Percentiles rank a stretch among this genome's conserved stretches.
These are phyloP conservation scores for Trichoderma asperellum DNA, from an alignment of 2,329 filamentous ascomycete genomes.

Conservation along the genomic window DNA sequence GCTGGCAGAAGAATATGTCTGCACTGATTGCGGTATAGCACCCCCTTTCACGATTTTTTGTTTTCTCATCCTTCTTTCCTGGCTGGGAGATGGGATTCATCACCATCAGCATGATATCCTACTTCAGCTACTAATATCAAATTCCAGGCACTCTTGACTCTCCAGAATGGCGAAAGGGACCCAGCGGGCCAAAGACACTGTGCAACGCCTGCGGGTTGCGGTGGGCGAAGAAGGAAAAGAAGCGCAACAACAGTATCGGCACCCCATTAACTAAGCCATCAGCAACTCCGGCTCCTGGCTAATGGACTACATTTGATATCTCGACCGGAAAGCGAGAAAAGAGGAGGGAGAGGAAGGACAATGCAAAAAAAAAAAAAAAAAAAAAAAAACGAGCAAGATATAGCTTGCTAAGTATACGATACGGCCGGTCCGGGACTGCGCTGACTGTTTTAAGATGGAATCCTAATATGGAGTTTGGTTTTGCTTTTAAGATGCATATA, in stretches of 20 bases:
- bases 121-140: not conserved
- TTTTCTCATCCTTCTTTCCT: not conserved
- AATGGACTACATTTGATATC: not conserved
- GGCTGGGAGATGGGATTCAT: not conserved
- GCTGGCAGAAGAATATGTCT: slow-evolving; percentile 84
- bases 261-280: slow-evolving; percentile 2
- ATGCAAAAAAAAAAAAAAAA: too few relatives aligned
- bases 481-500: slow-evolving; percentile 24
- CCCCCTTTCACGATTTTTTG: not conserved
- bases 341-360: not conserved
- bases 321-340: not conserved
- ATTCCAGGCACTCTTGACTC: slow-evolving; percentile 76
- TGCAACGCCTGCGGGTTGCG: slow-evolving; percentile 90
- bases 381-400: not conserved
- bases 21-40: slow-evolving; percentile 79
- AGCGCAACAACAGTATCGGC: slow-evolving; percentile 45
- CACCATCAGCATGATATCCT: not conserved
- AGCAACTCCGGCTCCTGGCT: not conserved
- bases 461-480: slow-evolving; percentile 20
- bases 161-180: slow-evolving; percentile 94
- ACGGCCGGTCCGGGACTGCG: slow-evolving; percentile 10
- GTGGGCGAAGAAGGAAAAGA: slow-evolving; percentile 84
- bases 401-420: not conserved
- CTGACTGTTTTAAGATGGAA: slow-evolving; percentile 9
- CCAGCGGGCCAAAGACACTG: slow-evolving; percentile 87